Percentiles rank a stretch among this genome's conserved stretches.
Evolutionary conservation across 306 rosid species (phyloP).

Genomic region (Vigna hirtella): DNA sequence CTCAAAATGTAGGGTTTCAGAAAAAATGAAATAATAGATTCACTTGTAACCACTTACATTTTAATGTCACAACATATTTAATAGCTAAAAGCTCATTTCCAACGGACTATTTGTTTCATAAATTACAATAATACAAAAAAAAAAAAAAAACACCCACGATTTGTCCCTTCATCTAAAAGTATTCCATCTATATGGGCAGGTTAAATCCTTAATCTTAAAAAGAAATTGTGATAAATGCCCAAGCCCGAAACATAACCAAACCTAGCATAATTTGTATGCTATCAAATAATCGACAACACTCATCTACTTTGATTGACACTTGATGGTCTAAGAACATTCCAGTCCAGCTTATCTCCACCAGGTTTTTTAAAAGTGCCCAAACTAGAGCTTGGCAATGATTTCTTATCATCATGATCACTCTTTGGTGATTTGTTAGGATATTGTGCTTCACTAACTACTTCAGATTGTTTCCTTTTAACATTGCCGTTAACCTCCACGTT

Average conservation of each 20-base stretch:
- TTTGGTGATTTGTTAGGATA: slow-evolving; percentile 63
- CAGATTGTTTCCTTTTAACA: slow-evolving; percentile 71
- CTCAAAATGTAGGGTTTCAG: not conserved
- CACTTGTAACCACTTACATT: slow-evolving; percentile 9
- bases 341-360: slow-evolving; percentile 67
- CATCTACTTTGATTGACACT: slow-evolving; percentile 55
- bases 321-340: slow-evolving; percentile 75
- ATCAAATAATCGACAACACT: slow-evolving; percentile 44
- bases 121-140: slow-evolving; percentile 14
- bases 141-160: not conserved
- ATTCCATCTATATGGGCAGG: slow-evolving; percentile 33
- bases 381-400: slow-evolving; percentile 45
- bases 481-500: slow-evolving; percentile 49
- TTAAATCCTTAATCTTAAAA: slow-evolving; percentile 16
- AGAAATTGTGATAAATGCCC: slow-evolving; percentile 15
- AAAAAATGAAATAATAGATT: not conserved
- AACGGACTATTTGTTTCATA: not conserved
- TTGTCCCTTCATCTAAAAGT: slow-evolving; percentile 16
- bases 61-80: not conserved
- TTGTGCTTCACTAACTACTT: slow-evolving; percentile 52
- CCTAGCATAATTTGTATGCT: slow-evolving; percentile 36
- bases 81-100: not conserved
- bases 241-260: slow-evolving; percentile 28
- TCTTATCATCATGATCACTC: slow-evolving; percentile 49
- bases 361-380: slow-evolving; percentile 75